Conservation (phyloP, 2,329 filamentous ascomycete species). For the Calonectria henricotiae region DNA sequence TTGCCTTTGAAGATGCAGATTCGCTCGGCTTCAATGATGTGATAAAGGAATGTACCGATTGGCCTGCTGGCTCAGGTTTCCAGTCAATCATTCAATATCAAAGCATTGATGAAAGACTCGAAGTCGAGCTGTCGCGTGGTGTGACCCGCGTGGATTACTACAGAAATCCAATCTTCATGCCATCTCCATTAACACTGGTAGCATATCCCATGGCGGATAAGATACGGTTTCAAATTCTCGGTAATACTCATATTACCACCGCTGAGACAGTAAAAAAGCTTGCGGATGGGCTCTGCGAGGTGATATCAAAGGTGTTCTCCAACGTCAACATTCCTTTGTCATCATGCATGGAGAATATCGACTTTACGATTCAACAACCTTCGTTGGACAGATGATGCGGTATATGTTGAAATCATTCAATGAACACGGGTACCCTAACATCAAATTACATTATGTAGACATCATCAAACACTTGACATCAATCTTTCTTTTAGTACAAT, state of each 20-base stretch:
- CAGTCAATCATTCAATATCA: conserved; percentile 2
- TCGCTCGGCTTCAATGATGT: not conserved
- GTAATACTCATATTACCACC: not conserved
- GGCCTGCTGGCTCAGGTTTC: not conserved
- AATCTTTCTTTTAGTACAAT: no score
- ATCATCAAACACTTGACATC: no score
- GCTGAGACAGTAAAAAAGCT: not conserved
- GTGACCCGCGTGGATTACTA: not conserved
- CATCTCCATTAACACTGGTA: not conserved
- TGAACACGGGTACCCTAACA: no score
- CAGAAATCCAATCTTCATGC: not conserved
- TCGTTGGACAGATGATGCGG: no score
- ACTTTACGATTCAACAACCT: not conserved
- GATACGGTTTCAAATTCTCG: not conserved
- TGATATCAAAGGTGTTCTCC: not conserved
- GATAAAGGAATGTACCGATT: not conserved
- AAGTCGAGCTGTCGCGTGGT: not conserved
- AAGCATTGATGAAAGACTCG: not conserved
- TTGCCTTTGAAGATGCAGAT: not conserved
- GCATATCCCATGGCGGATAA: not conserved
- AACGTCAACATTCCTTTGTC: not conserved
- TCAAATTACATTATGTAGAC: no score
- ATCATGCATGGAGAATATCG: not conserved
- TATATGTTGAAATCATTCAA: no score
- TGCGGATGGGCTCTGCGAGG: not conserved